Base-by-base conservation (phyloP, 2,329 filamentous ascomycete genomes). In the Kalaharituber pfeilii region DNA sequence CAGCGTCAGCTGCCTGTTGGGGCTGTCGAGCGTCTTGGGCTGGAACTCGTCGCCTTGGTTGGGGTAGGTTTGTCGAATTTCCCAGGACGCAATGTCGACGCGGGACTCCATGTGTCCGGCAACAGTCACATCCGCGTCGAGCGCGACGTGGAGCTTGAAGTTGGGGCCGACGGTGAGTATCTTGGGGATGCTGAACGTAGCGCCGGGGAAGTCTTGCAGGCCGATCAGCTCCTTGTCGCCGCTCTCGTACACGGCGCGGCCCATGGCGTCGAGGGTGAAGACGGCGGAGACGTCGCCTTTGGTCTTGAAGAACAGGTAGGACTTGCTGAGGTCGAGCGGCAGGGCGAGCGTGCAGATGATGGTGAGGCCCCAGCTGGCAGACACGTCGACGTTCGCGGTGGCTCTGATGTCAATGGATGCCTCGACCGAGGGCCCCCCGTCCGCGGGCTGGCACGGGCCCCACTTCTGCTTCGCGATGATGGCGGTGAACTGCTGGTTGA, bases 81-180 rank as follows among this genome's bases (percentile, higher is more conserved):
- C 52, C 54, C 54, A 56, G 22, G 26, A 26, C 5, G 53, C 54
- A 15, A 56, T 55, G 30, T 55, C 44, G 24, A 56, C 45, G 6
- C 28, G 24, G 9, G 52, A 50, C 27, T 55, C 54, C n/a, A 56
- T 7, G 18, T 56, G 25, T 18, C 26, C 51, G 15, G 51, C 29
- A 25, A 44, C 22, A 15, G 28, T 7, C 22, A 52, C 5, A 18
- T 18, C 22, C 9, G 33, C 33, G 9, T 52, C 51, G n/a, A 36
- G 18, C 8, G 20, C 29, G n/a, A 39, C 29, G 20, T 42, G 20
- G 20, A 52, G 51, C 22, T 45, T 52, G 51, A 52, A 52, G 51
- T 36, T 44, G 18, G 66, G 67, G 1, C 66, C 64, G n/a, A 68
- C 58, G 15, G 64, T 66, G 5, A 61, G 56, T 28, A 68, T 65